A percentile compares a stretch with the other conserved stretches of the same genome.
Evolutionary conservation across 352 stramenopile genomes (phyloP).

Genomic region (Phytopythium ostracodes): DNA sequence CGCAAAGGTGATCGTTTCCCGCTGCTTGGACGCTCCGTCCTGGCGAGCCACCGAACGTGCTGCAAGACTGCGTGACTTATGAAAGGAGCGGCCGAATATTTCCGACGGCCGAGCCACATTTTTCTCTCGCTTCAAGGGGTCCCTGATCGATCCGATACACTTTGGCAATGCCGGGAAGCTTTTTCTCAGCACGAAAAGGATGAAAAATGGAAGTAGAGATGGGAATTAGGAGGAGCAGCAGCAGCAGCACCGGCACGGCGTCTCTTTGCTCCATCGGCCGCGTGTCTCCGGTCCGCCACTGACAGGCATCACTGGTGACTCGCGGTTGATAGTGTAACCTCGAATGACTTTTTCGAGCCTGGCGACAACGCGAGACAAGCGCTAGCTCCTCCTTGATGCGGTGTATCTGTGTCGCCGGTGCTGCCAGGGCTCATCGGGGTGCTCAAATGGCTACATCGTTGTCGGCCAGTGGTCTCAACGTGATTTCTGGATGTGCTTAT

Average conservation of each 20-base stretch:
- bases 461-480: too few species aligned
- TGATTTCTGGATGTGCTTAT: too few species aligned
- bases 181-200: neutral
- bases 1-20: neutral
- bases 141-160: neutral
- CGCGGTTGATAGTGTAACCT: too few species aligned
- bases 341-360: too few species aligned
- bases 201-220: constrained; percentile 5
- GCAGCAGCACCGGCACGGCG: neutral
- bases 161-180: too few species aligned
- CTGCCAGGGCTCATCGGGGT: too few species aligned
- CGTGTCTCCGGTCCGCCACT: too few species aligned
- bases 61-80: neutral
- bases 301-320: too few species aligned
- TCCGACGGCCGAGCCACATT: neutral
- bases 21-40: too few species aligned
- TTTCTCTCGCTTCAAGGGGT: neutral
- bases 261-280: neutral
- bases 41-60: too few species aligned
- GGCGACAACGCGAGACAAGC: neutral
- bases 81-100: neutral
- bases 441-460: too few species aligned
- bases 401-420: neutral
- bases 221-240: neutral
- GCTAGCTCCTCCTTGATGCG: neutral